A percentile compares a stretch with the other conserved stretches of the same genome.
phyloP scores from a whole-genome alignment of 2,329 filamentous ascomycete species.

The Paecilomyces variotii region DNA sequence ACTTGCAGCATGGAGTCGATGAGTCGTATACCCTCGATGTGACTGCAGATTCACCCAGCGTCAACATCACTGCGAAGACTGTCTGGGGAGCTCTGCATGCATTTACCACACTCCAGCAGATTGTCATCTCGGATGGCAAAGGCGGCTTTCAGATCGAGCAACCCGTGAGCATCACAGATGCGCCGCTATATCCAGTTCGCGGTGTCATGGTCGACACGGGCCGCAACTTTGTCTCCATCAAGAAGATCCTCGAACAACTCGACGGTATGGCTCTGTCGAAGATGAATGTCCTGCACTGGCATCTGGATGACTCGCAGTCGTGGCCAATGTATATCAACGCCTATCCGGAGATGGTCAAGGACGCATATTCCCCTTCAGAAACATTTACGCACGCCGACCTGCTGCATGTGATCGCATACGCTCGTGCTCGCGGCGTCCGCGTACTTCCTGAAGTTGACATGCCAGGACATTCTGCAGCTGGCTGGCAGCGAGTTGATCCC shows the following conservation, averaged over 20 bases:
- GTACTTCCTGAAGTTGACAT: constrained; percentile 56
- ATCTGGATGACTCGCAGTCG: constrained; percentile 48
- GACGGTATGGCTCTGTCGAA: constrained; percentile 50
- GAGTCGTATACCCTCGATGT: constrained; percentile 49
- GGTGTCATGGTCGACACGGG: constrained; percentile 50
- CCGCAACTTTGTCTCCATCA: constrained; percentile 46
- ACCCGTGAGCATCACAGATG: constrained; percentile 44
- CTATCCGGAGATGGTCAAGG: constrained; percentile 46
- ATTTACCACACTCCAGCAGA: constrained; percentile 50
- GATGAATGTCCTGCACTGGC: constrained; percentile 52
- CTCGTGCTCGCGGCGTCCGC: constrained; percentile 48
- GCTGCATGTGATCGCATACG: constrained; percentile 41
- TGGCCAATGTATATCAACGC: constrained; percentile 45
- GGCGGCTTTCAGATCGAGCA: constrained; percentile 41
- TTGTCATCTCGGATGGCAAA: constrained; percentile 42
- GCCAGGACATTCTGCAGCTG: constrained; percentile 50
- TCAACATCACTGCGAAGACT: constrained; percentile 43
- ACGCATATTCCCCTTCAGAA: constrained; percentile 46
- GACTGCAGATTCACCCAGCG: constrained; percentile 26
- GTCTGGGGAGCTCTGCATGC: constrained; percentile 49
- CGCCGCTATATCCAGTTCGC: constrained; percentile 46
- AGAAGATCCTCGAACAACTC: constrained; percentile 48
- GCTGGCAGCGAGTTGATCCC: constrained; percentile 50
- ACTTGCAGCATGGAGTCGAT: constrained; percentile 49
- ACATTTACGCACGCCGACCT: constrained; percentile 39